A percentile compares a stretch with the other conserved stretches of the same genome.
Conservation (phyloP, 2,329 filamentous ascomycete genomes). For the Phialemoniopsis sp. region DNA sequence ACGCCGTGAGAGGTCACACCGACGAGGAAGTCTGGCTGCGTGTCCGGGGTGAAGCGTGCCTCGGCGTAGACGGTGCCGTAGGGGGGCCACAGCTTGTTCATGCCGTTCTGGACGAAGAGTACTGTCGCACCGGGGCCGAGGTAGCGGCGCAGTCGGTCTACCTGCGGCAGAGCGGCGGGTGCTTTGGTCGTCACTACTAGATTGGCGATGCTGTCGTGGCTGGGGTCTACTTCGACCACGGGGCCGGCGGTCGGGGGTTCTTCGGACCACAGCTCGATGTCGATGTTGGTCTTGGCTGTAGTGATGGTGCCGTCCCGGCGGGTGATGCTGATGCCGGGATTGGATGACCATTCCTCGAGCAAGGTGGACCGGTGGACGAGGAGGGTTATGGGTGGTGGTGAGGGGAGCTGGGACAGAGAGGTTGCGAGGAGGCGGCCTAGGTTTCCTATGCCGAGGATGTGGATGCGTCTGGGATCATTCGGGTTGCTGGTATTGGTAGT, state of each 20-base stretch:
- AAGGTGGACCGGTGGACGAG: slow-evolving; percentile 63
- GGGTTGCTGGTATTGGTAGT: not conserved
- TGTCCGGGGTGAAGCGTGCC: slow-evolving; percentile 29
- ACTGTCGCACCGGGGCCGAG: slow-evolving; percentile 64
- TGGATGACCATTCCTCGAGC: slow-evolving; percentile 39
- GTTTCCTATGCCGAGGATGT: slow-evolving; percentile 78
- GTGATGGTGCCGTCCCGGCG: slow-evolving; percentile 37
- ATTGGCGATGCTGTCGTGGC: slow-evolving; percentile 51
- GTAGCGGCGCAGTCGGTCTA: slow-evolving; percentile 55
- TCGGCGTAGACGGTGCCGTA: slow-evolving; percentile 36
- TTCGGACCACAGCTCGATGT: slow-evolving; percentile 53
- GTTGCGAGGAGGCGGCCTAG: slow-evolving; percentile 77
- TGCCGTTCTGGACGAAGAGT: slow-evolving; percentile 83
- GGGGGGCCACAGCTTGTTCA: slow-evolving; percentile 64
- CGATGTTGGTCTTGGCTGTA: slow-evolving; percentile 17
- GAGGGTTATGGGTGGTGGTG: slow-evolving; percentile 71
- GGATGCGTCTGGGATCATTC: slow-evolving; percentile 45
- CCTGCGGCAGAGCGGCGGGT: slow-evolving; percentile 58
- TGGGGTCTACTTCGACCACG: slow-evolving; percentile 32
- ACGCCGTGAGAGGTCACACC: slow-evolving; percentile 60
- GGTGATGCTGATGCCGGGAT: slow-evolving; percentile 40
- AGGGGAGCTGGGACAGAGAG: slow-evolving; percentile 54
- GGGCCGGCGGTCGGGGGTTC: slow-evolving; percentile 28
- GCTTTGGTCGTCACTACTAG: slow-evolving; percentile 80
- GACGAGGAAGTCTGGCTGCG: slow-evolving; percentile 65